Evolutionary conservation across 768 basidiomycete genomes (phyloP), one percentile per base, ranked within the genome.

Genomic region (Crassisporium funariophilum): DNA sequence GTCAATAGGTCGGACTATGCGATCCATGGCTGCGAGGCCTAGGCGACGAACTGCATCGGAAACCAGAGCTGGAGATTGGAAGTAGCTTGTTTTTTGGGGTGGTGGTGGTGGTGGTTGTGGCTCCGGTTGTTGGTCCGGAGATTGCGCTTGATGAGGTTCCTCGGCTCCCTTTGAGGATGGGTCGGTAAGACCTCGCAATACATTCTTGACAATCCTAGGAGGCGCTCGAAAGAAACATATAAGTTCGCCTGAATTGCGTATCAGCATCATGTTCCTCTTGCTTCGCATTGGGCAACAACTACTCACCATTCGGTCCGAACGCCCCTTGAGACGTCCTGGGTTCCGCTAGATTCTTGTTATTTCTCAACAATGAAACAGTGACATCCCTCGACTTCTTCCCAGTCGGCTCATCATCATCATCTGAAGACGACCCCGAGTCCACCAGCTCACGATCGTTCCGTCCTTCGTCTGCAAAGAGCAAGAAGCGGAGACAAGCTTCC

Each of bases 191-290:
- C 77, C 76, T 52, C 79, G 70, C 39, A 77, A 60, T 10, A 73
- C 65, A 41, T 82, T 82, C n/a, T 79, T 78, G 7, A 88, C 81
- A 46, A 87, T 78, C 12, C 86, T 79, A 15, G 83, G 84, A 2
- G 87, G 83, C 3, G 84, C 81, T 35, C 85, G 79, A 70, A 89
- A 94, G 69, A 95, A 94, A 60, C 85, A 91, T 0, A 95, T 80
- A 1, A 95, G 70, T 69, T 93, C 85, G 39, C 91, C 93, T 95
- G 34, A 2, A 31, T 4, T 12, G 34, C 5, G 34, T 4, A 29
- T 33, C 8, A 42, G n/a, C 13, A 44, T 35, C 16, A 19, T 22
- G 22, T 8, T 16, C 31, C 21, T 12, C 13, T 6, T 22, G 22
- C 10, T 21, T 10, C 5, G n/a, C 29, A 27, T 15, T 27, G 31